These are phyloP conservation scores for Lachancea waltii DNA, from an alignment of 805 yeast species.

Conservation along the genomic window DNA sequence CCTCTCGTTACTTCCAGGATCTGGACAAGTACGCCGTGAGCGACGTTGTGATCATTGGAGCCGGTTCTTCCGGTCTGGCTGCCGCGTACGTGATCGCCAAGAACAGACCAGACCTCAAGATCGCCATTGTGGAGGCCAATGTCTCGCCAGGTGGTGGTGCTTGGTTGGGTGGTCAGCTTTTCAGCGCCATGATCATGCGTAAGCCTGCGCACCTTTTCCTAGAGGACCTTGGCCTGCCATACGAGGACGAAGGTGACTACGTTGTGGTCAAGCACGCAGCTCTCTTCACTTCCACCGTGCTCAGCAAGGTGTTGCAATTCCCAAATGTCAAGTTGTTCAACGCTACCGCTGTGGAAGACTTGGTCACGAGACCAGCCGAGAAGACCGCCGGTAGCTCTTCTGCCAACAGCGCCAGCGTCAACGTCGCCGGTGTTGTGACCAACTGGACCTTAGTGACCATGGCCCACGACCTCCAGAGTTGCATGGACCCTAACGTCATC, in stretches of 20 bases:
- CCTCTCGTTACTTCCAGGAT: constrained; percentile 64
- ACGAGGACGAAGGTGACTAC: constrained; percentile 75
- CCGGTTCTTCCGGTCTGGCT: constrained; percentile 70
- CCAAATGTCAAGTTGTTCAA: constrained; percentile 74
- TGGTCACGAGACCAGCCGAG: constrained; percentile 62
- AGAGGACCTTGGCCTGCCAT: constrained; percentile 55
- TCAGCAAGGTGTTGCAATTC: constrained; percentile 60
- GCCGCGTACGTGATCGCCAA: constrained; percentile 71
- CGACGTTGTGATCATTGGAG: constrained; percentile 70
- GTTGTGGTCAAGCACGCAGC: constrained; percentile 81
- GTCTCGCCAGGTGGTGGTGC: constrained; percentile 81
- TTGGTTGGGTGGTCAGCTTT: constrained; percentile 71
- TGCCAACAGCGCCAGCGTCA: constrained; percentile 45
- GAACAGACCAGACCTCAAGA: constrained; percentile 68
- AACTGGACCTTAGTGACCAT: constrained; percentile 76
- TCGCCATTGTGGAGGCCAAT: constrained; percentile 66
- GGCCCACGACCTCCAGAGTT: constrained; percentile 70
- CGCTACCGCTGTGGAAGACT: constrained; percentile 75
- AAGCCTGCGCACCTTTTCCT: constrained; percentile 71
- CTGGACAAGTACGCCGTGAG: constrained; percentile 68
- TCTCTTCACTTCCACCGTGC: constrained; percentile 61
- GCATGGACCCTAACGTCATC: constrained; percentile 80
- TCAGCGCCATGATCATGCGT: constrained; percentile 73
- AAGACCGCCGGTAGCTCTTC: too few relatives aligned
- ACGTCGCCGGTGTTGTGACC: constrained; percentile 75